These are phyloP conservation scores for Myrica gale DNA, from an alignment of 306 rosid species.

Conservation along the genomic window DNA sequence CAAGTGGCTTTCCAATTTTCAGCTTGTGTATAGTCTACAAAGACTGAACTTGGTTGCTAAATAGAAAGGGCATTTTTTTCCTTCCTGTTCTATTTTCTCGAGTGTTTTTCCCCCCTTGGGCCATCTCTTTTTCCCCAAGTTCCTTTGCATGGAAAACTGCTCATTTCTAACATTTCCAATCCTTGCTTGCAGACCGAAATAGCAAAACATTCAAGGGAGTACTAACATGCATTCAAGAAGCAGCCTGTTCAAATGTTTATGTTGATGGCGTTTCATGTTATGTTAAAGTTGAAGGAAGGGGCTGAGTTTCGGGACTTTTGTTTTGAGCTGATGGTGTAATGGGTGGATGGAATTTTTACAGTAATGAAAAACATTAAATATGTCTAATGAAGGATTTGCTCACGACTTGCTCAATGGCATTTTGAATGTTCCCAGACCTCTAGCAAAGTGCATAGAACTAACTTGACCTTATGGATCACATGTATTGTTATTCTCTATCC, in stretches of 20 bases:
- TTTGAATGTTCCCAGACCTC: neutral
- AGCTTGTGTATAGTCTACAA: neutral
- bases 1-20: neutral
- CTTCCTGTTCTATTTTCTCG: neutral
- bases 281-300: constrained; percentile 11
- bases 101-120: neutral
- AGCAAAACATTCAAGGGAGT: constrained; percentile 61
- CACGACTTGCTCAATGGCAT: constrained; percentile 9
- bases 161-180: constrained; percentile 11
- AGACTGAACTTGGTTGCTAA: neutral
- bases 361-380: constrained; percentile 13
- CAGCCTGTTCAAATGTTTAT: constrained; percentile 3
- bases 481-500: neutral
- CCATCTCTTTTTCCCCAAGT: neutral
- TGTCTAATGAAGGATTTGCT: constrained; percentile 13
- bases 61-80: neutral
- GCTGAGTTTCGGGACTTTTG: constrained; percentile 8
- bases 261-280: constrained; percentile 7
- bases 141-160: neutral
- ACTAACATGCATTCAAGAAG: constrained; percentile 36
- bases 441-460: constrained; percentile 2
- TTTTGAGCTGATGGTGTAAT: constrained; percentile 20
- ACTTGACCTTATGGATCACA: constrained; percentile 20
- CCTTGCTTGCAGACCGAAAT: constrained; percentile 58
- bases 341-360: constrained; percentile 3